Percentiles rank a stretch among this genome's conserved stretches.
phyloP scores from a whole-genome alignment of 192 early-diverging fungal genomes.

The Backusella liffmaniae region DNA sequence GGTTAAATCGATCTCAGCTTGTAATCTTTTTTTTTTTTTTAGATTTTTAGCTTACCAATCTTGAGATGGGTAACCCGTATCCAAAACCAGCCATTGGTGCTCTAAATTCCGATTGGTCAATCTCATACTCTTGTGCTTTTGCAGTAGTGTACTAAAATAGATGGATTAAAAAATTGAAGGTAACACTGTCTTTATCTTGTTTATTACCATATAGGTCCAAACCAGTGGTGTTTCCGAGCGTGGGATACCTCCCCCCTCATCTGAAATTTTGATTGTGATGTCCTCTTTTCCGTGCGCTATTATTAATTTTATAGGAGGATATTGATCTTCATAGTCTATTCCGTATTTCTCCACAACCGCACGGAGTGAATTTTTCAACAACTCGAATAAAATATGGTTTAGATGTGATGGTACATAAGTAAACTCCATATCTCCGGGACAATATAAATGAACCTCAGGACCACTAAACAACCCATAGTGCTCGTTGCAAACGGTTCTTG shows the following conservation, averaged over 20 bases:
- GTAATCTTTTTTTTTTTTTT: neutral
- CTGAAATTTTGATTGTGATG: conserved; percentile 95
- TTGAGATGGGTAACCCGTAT: conserved; percentile 89
- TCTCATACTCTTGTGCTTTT: conserved; percentile 65
- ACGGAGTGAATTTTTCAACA: conserved; percentile 95
- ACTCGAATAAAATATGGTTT: conserved; percentile 97
- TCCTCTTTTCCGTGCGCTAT: conserved; percentile 88
- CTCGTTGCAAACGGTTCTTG: conserved; percentile 88
- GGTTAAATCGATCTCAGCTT: neutral
- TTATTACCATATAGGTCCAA: conserved; percentile 87
- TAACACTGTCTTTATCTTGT: neutral
- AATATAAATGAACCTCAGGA: conserved; percentile 76
- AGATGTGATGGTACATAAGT: conserved; percentile 97
- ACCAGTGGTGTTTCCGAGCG: conserved; percentile 84
- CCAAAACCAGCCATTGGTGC: conserved; percentile 90
- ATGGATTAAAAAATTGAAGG: neutral
- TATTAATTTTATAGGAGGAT: conserved; percentile 91
- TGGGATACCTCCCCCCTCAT: conserved; percentile 94
- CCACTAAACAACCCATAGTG: conserved; percentile 81
- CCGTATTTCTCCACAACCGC: conserved; percentile 93
- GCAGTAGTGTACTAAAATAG: conserved; percentile 67
- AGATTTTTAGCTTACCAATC: conserved; percentile 45
- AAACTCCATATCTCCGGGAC: conserved; percentile 83
- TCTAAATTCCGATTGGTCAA: conserved; percentile 72
- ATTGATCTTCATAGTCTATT: conserved; percentile 73